Percentiles rank a stretch among this genome's conserved stretches.
These are phyloP conservation scores for Pichia sorboxylosa DNA, from an alignment of 1,139 yeast genomes.

Conservation along the genomic window DNA sequence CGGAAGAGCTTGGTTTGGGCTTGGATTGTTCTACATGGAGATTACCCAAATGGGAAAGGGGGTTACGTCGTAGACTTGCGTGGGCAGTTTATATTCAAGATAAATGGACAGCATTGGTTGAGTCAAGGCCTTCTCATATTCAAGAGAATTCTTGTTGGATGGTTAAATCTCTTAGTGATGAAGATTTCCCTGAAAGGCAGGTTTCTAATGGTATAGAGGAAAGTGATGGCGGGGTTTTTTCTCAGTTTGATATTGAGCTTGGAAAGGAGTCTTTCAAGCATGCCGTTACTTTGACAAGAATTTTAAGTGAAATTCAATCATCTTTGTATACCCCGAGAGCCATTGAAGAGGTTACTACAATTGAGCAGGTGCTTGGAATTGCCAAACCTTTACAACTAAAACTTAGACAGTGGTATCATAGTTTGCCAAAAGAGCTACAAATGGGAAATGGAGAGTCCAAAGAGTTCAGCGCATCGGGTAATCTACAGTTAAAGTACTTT, in stretches of 20 bases:
- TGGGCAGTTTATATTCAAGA: constrained; percentile 92
- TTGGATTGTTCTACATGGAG: constrained; percentile 81
- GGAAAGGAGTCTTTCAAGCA: constrained; percentile 64
- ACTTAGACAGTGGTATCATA: constrained; percentile 75
- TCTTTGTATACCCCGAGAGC: constrained; percentile 63
- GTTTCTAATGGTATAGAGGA: constrained; percentile 1
- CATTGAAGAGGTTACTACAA: constrained; percentile 40
- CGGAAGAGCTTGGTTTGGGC: constrained; percentile 81
- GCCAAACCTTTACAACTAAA: constrained; percentile 82
- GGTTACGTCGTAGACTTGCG: constrained; percentile 68
- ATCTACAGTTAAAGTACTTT: constrained; percentile 72
- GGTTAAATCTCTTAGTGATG: constrained; percentile 50
- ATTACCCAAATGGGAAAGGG: constrained; percentile 86
- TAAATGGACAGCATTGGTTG: constrained; percentile 73
- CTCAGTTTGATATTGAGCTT: constrained; percentile 44
- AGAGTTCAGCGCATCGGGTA: constrained; percentile 51
- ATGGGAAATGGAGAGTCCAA: constrained; percentile 53
- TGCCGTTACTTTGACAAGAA: constrained; percentile 55
- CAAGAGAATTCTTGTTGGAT: constrained; percentile 58
- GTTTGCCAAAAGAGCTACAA: constrained; percentile 58
- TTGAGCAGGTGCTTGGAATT: constrained; percentile 53
- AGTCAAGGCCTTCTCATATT: constrained; percentile 70
- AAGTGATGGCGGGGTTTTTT: constrained; percentile 30
- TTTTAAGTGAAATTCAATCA: constrained; percentile 61
- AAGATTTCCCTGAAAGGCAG: constrained; percentile 53